Evolutionary conservation across 2,329 filamentous ascomycete genomes (phyloP).

Genomic region (Alternaria triticina): DNA sequence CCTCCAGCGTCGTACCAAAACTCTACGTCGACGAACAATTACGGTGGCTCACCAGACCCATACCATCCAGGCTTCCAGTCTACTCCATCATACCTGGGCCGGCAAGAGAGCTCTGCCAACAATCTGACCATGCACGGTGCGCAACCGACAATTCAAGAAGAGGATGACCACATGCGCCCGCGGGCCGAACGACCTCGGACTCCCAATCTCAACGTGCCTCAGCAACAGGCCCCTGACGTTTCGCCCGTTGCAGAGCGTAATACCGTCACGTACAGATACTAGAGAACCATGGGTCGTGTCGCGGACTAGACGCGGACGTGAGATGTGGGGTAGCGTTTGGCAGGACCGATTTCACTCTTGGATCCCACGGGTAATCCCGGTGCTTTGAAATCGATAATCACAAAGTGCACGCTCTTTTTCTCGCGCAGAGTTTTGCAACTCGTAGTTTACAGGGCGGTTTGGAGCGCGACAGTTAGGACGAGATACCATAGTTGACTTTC

Average conservation of each 20-base stretch:
- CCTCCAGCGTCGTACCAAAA: constrained; percentile 28
- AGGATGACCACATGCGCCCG: constrained; percentile 33
- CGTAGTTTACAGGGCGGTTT: neutral
- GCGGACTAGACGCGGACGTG: constrained; percentile 14
- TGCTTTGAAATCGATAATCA: constrained; percentile 10
- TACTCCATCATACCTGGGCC: constrained; percentile 52
- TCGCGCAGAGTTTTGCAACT: neutral
- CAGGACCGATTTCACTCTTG: neutral
- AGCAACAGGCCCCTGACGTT: constrained; percentile 34
- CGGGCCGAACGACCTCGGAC: constrained; percentile 34
- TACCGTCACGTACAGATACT: constrained; percentile 48
- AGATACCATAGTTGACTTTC: constrained; percentile 18
- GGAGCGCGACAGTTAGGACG: constrained; percentile 6
- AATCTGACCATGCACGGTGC: constrained; percentile 56
- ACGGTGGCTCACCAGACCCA: constrained; percentile 30
- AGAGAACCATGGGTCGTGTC: constrained; percentile 14
- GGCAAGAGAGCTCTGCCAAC: constrained; percentile 53
- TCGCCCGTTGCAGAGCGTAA: constrained; percentile 47
- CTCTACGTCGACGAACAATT: constrained; percentile 19
- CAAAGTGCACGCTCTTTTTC: neutral
- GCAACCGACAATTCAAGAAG: constrained; percentile 31
- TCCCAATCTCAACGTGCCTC: constrained; percentile 26
- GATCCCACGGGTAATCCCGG: constrained; percentile 3
- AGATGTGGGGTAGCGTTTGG: constrained; percentile 18
- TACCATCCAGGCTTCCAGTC: constrained; percentile 46